Base-by-base conservation (phyloP, 2,329 filamentous ascomycete genomes). In the Fusarium sp. region DNA sequence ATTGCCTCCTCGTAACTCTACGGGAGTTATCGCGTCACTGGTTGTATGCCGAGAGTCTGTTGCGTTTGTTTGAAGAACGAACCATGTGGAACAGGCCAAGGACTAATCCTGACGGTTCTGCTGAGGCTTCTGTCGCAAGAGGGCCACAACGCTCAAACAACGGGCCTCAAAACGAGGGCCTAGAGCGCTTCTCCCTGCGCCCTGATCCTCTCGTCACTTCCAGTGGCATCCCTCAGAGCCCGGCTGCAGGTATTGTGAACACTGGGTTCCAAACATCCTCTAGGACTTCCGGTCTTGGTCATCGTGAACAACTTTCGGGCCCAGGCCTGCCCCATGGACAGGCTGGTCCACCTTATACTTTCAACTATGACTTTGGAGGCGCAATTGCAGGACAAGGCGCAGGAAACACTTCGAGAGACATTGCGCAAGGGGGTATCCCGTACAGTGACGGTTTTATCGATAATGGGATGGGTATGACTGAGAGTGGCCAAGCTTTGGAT, bases 21-120 rank as follows among this genome's bases (percentile, higher is more conserved):
- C 67, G 72, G 1, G 75, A 73, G 5, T 63, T 79, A 14, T 73
- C 74, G 2, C 55, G 63, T 2, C 72, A 78, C 7, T 79, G 78
- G 78, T 63, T 76, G 11, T 78, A 78, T 62, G 78, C 76, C 2
- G 70, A 71, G 11, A 79, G 76, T 49, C 62, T 79, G 1, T 14
- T 77, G 16, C 71, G 71, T 0, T 69, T 79, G 1, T 79, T 79
- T 60, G 72, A 77, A 16, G 70, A 73, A 11, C 62, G 71, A 10
- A 25, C 62, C 23, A 64, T 72, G 61, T 73, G 69, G 71, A 69
- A 49, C 18, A 65, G 54, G 27, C 55, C 44, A 20, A 59, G 40
- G 11, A 49, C 44, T 8, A 60, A 57, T 9, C 29, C 11, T 34
- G 58, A 54, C 8, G 58, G 25, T 8, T 34, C 36, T n/a, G 62